A percentile compares a stretch with the other conserved stretches of the same genome.
Evolutionary conservation across 805 yeast genomes (phyloP).

Genomic region (Kodamaea hsintzibuensis): DNA sequence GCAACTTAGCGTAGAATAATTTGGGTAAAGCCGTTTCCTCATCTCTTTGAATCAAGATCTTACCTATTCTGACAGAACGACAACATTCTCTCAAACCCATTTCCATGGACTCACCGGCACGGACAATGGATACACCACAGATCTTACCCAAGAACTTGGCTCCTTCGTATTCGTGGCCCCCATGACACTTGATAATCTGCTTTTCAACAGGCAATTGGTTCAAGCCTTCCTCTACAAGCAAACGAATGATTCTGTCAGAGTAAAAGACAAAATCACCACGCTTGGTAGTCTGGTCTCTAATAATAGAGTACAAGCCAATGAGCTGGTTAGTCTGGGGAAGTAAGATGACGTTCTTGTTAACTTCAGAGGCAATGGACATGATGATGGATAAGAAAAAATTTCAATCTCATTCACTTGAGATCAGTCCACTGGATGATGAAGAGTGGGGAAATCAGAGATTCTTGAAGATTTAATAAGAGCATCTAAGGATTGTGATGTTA

Average conservation of each 20-base stretch:
- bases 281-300: conserved; percentile 76
- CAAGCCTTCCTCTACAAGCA: conserved; percentile 92
- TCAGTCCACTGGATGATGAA: neutral
- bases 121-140: conserved; percentile 95
- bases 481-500: too few relatives aligned
- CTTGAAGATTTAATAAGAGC: too few relatives aligned
- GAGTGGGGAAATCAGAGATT: too few relatives aligned
- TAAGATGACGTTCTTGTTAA: conserved; percentile 56
- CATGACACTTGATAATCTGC: conserved; percentile 68
- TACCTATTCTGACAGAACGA: conserved; percentile 93
- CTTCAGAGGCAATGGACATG: conserved; percentile 22
- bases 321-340: conserved; percentile 90
- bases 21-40: conserved; percentile 96
- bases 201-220: conserved; percentile 89
- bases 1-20: conserved; percentile 89
- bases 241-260: conserved; percentile 90
- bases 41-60: conserved; percentile 94
- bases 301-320: conserved; percentile 82
- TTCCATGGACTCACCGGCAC: conserved; percentile 99
- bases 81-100: conserved; percentile 97
- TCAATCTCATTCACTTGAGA: neutral
- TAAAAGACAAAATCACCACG: conserved; percentile 95
- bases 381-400: neutral
- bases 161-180: conserved; percentile 72
- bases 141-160: conserved; percentile 85